Base-by-base conservation (phyloP, 1,284 basidiomycete genomes). In the Fomitopsis pinicola region DNA sequence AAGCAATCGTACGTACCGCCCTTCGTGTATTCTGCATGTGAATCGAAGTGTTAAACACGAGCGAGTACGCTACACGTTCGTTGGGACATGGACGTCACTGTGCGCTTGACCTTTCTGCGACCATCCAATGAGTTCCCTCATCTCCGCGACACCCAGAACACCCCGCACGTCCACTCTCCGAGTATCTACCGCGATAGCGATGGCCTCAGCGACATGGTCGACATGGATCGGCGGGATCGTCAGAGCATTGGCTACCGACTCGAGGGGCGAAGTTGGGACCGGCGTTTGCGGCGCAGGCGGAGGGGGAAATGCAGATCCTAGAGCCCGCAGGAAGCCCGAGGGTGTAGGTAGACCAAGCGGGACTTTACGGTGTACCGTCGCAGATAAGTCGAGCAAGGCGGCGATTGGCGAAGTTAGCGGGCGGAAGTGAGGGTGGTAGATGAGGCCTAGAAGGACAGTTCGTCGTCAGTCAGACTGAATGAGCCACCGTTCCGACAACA, bases 341-440 rank as follows among this genome's bases (percentile, higher is more conserved):
- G 88, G 88, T 36, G 88, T 85, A 42, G 91, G 92, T 33, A 95
- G 65, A 57, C 69, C 71, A 60, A 70, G 71, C 56, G 89, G 86
- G 28, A 81, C 68, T 61, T 78, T 82, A 14, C 78, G 75, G 70
- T 92, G 89, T 38, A 91, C 58, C 14, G 78, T 79, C 12, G 92
- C 84, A 40, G 94, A 88, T 10, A 96, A 76, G 71, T 95, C 93
- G 55, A 98, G 81, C 55, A 95, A 73, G 2, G 92, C 90, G 0
- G 97, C 95, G 44, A 93, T 82, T 36, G 95, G 88, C 15, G 95
- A 92, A 2, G 92, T 91, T 53, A 95, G 73, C 7, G 97, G 97
- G 40, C 95, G 88, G 63, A 89, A 82, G 75, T 98, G 95, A 5
- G 97, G 92, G 72, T 98, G 95, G 76, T 98, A 98, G 72, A 99